Evolutionary conservation across 257 asterid species (phyloP), one percentile per base, ranked within the genome.

Genomic region (Nicotiana benthamiana): DNA sequence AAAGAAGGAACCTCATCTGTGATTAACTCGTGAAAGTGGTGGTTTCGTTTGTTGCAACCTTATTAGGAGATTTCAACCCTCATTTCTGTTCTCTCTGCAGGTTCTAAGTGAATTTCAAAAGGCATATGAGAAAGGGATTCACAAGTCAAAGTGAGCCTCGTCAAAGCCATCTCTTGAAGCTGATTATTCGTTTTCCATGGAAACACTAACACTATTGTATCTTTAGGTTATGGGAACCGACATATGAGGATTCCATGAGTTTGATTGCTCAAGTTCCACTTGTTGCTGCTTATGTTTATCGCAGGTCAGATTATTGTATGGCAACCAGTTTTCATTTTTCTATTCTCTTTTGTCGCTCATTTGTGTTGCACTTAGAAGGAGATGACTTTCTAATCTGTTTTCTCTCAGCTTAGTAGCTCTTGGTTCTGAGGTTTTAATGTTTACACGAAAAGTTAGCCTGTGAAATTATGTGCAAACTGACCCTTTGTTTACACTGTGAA

Each of bases 101-200:
- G 97, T 93, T 82, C 90, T 89, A 88, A 96, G 99, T 89, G 99
- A 92, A 88, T 96, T 96, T 85, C 99, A 96, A 84, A 96, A 94
- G 89, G 97, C 99, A 74, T 96, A 96, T 85, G 99, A 96, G 86
- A 92, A 94, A 85, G 99, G 99, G 75, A 90, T 96, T 84, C 97
- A 91, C 82, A 94, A 94, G 88, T 94, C 99, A 68, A 94, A 91
- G 99, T 95, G 88, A 90, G 97, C 79, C 80, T 80, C 15, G 16
- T 46, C 61, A 24, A 72, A 72, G 40, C 34, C 40, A 48, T 72
- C 78, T 72, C 60, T 72, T 48, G 78, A 24, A 72, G 22, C 61
- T 24, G 61, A 24, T 72, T 72, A 48, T 72, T 13, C 26, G 61
- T 13, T 72, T 72, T 48, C 40, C 53, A 62, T 80, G 82, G 80